Evolutionary conservation across 2,329 filamentous ascomycete genomes (phyloP).

Genomic region (Penicillium olsonii): DNA sequence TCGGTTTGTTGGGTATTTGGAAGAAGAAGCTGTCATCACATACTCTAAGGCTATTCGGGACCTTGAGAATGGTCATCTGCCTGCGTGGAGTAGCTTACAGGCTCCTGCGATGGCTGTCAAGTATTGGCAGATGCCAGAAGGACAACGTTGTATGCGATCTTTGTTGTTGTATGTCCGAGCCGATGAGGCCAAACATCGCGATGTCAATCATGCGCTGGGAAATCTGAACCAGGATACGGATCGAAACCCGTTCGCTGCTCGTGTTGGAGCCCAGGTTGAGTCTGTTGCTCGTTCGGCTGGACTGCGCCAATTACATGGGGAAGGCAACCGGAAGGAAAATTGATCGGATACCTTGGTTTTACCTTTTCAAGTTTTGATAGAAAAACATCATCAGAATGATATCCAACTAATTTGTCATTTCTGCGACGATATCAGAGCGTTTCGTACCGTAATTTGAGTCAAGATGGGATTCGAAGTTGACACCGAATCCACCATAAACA

Average conservation of each 20-base stretch:
- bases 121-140: slow-evolving; percentile 91
- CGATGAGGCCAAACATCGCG: slow-evolving; percentile 80
- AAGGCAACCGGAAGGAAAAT: neutral
- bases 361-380: neutral
- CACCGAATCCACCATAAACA: too few species aligned
- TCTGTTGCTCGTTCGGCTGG: neutral
- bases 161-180: slow-evolving; percentile 81
- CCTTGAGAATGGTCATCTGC: slow-evolving; percentile 77
- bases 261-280: slow-evolving; percentile 6
- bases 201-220: slow-evolving; percentile 88
- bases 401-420: too few species aligned
- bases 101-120: slow-evolving; percentile 83
- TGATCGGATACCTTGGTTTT: neutral
- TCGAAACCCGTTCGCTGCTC: slow-evolving; percentile 69
- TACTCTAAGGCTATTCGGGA: slow-evolving; percentile 85
- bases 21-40: slow-evolving; percentile 91
- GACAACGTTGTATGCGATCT: slow-evolving; percentile 76
- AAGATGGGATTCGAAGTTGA: too few species aligned
- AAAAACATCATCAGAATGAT: neutral
- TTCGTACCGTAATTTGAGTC: too few species aligned
- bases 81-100: slow-evolving; percentile 72
- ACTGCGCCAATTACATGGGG: neutral
- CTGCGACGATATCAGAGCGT: too few species aligned
- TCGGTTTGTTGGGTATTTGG: slow-evolving; percentile 92
- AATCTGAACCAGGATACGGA: slow-evolving; percentile 82